Evolutionary conservation across 495 filamentous ascomycete species (phyloP).

Genomic region (Pyronema omphalodes): DNA sequence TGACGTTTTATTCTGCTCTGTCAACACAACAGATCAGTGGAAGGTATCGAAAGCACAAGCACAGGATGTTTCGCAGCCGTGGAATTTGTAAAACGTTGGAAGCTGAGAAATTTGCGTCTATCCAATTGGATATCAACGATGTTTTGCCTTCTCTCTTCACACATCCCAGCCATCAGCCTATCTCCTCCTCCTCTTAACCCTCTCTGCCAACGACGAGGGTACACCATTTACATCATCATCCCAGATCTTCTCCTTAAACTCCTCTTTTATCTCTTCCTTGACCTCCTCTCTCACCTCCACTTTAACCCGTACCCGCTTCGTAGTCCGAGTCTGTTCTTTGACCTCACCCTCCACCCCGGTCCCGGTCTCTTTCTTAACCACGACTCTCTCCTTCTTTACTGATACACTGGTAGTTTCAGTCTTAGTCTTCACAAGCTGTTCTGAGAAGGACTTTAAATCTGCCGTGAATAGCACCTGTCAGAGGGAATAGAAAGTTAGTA

Average conservation of each 20-base stretch:
- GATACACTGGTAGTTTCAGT: neutral
- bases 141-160: too few relatives aligned
- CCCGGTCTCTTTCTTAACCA: neutral
- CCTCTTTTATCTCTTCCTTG: neutral
- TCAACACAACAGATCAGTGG: too few relatives aligned
- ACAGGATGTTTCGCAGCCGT: too few relatives aligned
- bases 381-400: neutral
- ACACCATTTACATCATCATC: neutral
- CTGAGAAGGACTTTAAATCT: slow-evolving; percentile 71
- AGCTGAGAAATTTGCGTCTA: too few relatives aligned
- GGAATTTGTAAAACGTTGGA: too few relatives aligned
- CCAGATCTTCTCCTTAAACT: neutral
- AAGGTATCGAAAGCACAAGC: too few relatives aligned
- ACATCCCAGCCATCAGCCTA: neutral
- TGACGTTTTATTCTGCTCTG: too few relatives aligned
- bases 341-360: neutral
- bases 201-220: slow-evolving; percentile 11
- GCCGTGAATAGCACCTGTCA: slow-evolving; percentile 65
- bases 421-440: slow-evolving; percentile 31
- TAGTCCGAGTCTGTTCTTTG: neutral
- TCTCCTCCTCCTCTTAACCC: slow-evolving; percentile 17
- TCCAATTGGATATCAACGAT: too few relatives aligned
- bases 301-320: neutral
- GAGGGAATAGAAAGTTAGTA: too few relatives aligned
- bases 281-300: neutral